phyloP scores from a whole-genome alignment of 441 rosid genomes.

The Pelargonium myrrhifolium region DNA sequence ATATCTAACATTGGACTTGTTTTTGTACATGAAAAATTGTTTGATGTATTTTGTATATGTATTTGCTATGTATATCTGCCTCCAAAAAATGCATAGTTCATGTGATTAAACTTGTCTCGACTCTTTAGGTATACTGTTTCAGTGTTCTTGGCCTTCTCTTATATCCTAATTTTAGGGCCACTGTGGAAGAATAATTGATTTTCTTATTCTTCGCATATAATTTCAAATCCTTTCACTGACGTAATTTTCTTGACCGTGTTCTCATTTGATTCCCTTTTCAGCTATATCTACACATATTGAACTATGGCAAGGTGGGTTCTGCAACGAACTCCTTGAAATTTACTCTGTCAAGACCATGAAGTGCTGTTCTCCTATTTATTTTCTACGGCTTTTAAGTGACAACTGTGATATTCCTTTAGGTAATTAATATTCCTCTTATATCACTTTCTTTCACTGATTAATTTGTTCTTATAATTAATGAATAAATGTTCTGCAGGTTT shows the following conservation, averaged over 20 bases:
- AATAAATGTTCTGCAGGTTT: not conserved
- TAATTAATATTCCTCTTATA: constrained; percentile 39
- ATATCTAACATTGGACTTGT: not conserved
- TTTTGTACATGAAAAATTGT: not conserved
- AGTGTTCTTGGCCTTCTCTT: not conserved
- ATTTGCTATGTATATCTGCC: too few relatives aligned
- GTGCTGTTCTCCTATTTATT: constrained; percentile 60
- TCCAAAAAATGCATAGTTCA: too few relatives aligned
- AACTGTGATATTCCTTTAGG: constrained; percentile 53
- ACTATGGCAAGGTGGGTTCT: constrained; percentile 70
- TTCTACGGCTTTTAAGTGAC: constrained; percentile 87
- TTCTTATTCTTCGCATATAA: not conserved
- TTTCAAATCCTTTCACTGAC: not conserved
- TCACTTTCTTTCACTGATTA: constrained; percentile 9
- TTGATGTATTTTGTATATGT: too few relatives aligned
- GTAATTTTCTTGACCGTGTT: constrained; percentile 7
- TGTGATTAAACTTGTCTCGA: too few relatives aligned
- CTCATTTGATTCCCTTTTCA: constrained; percentile 23
- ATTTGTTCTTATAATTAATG: not conserved
- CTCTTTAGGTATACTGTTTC: not conserved
- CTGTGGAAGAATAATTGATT: not conserved
- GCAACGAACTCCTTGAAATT: constrained; percentile 60
- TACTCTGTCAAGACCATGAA: constrained; percentile 65
- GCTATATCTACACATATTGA: constrained; percentile 66
- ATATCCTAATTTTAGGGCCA: not conserved